Conservation (phyloP, 305 asterid species). For the Rubia balearica region DNA sequence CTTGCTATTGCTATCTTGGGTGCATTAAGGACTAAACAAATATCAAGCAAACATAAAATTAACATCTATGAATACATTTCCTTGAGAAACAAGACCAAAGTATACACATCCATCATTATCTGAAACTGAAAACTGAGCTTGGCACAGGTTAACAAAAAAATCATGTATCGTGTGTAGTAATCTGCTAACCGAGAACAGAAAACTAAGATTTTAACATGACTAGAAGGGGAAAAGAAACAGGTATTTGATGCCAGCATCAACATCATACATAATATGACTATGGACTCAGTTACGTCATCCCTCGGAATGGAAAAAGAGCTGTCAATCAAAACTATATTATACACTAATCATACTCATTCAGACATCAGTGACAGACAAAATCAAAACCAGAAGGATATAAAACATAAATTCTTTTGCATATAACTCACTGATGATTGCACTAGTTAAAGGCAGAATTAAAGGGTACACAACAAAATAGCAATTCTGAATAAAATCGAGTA, state of each 20-base stretch:
- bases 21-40: neutral
- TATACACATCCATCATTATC: neutral
- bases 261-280: neutral
- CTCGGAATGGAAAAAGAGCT: neutral
- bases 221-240: neutral
- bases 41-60: neutral
- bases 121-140: constrained; percentile 1
- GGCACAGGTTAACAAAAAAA: neutral
- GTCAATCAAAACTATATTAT: neutral
- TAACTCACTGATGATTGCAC: constrained; percentile 8
- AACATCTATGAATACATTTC: neutral
- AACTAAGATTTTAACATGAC: neutral
- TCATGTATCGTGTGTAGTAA: neutral
- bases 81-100: neutral
- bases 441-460: constrained; percentile 4
- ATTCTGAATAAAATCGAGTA: constrained; percentile 11
- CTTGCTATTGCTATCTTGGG: neutral
- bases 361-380: neutral
- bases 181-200: neutral
- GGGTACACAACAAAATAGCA: constrained; percentile 8
- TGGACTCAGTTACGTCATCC: neutral
- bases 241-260: neutral
- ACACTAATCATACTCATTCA: neutral
- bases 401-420: neutral
- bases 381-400: neutral